Evolutionary conservation across 164 flowering plant species (phyloP).

Genomic region (Piper longum): DNA sequence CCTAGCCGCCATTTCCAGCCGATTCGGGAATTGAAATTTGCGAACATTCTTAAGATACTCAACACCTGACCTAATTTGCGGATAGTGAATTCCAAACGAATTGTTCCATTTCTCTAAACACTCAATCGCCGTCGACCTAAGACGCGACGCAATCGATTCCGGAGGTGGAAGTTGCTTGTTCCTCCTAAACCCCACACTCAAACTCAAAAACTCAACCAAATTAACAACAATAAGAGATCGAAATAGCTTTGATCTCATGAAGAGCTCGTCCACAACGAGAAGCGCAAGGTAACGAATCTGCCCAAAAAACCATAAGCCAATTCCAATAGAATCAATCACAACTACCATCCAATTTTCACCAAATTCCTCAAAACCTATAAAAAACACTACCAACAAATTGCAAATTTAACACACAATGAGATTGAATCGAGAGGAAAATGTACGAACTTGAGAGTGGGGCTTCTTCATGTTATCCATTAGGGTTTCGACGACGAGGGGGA

Average conservation of each 20-base stretch:
- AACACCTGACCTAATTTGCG: constrained; percentile 71
- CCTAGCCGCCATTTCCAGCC: constrained; percentile 54
- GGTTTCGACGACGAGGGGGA: constrained; percentile 50
- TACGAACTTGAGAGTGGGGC: constrained; percentile 1
- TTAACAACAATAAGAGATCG: constrained; percentile 56
- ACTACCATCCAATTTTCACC: background rate
- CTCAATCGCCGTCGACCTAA: constrained; percentile 72
- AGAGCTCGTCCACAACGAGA: constrained; percentile 78
- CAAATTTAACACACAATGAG: background rate
- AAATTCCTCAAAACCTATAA: background rate
- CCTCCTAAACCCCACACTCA: constrained; percentile 71
- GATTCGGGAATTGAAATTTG: constrained; percentile 64
- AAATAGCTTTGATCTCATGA: constrained; percentile 93
- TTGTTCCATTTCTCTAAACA: constrained; percentile 86
- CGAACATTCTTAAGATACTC: constrained; percentile 83
- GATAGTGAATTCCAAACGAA: constrained; percentile 74
- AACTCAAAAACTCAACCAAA: constrained; percentile 56
- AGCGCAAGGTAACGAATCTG: constrained; percentile 85
- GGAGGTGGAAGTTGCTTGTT: constrained; percentile 78
- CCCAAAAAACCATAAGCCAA: background rate
- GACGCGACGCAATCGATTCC: constrained; percentile 41
- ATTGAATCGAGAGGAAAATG: background rate
- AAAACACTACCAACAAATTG: background rate
- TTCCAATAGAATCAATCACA: background rate
- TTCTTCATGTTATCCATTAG: constrained; percentile 76